These are phyloP conservation scores for Cardiospermum halicacabum DNA, from an alignment of 345 rosid genomes.

Conservation along the genomic window DNA sequence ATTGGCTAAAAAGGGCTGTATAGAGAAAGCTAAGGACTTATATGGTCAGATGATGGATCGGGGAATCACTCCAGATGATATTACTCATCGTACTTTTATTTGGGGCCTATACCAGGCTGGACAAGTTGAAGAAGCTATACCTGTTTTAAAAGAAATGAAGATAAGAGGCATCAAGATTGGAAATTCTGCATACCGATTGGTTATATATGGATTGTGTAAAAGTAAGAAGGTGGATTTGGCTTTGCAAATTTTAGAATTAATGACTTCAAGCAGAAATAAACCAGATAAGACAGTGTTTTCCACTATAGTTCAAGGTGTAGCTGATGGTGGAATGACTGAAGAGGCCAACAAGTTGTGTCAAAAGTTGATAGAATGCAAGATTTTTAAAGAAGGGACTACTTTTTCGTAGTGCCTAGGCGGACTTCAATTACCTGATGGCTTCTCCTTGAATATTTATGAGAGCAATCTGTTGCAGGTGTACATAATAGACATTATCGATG, in stretches of 20 bases:
- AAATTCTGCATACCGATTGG: constrained; percentile 40
- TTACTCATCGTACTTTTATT: constrained; percentile 58
- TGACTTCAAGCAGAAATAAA: constrained; percentile 47
- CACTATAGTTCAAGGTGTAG: constrained; percentile 40
- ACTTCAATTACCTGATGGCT: background rate
- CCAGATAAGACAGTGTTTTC: constrained; percentile 46
- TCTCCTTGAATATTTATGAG: background rate
- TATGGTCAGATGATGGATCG: constrained; percentile 49
- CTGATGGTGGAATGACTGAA: constrained; percentile 54
- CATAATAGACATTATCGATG: constrained; percentile 5
- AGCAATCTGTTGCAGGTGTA: background rate
- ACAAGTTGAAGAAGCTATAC: constrained; percentile 49
- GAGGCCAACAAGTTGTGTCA: constrained; percentile 53
- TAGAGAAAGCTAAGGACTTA: constrained; percentile 48
- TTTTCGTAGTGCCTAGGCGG: background rate
- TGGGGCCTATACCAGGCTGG: constrained; percentile 59
- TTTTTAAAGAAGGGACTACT: constrained; percentile 22
- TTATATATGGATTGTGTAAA: constrained; percentile 56
- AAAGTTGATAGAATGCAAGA: constrained; percentile 41
- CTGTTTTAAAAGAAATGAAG: constrained; percentile 50
- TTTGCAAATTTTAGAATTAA: constrained; percentile 56
- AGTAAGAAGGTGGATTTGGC: constrained; percentile 58
- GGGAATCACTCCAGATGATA: constrained; percentile 66
- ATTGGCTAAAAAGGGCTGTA: constrained; percentile 42
- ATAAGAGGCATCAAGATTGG: constrained; percentile 44